These are phyloP conservation scores for Talaromyces piceae DNA, from an alignment of 2,329 filamentous ascomycete species.

Conservation along the genomic window DNA sequence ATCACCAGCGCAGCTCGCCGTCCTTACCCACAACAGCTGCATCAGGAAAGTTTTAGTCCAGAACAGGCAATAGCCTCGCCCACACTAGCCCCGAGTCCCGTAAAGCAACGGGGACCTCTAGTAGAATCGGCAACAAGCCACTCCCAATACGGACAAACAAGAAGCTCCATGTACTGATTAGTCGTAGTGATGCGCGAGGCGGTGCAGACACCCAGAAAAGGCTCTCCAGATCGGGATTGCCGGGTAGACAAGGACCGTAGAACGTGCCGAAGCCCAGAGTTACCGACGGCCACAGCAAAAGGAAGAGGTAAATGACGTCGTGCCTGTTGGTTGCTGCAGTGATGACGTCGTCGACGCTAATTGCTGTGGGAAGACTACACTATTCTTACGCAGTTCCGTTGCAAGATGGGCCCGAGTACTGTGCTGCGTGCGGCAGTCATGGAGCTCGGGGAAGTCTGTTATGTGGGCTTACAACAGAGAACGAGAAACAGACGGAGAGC, in stretches of 20 bases:
- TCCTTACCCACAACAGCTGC: neutral
- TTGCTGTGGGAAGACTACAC: neutral
- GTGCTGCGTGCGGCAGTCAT: no score
- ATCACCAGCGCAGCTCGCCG: neutral
- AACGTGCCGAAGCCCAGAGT: neutral
- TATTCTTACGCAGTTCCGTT: neutral
- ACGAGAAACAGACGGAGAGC: no score
- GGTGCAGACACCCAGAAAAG: neutral
- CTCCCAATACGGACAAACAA: no score
- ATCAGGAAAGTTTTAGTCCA: neutral
- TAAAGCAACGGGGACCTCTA: no score
- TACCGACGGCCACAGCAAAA: neutral
- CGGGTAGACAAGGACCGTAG: no score
- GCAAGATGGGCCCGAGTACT: no score
- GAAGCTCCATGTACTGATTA: no score
- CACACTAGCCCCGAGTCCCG: no score
- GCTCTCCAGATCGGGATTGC: neutral
- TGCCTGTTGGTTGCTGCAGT: conserved; percentile 1
- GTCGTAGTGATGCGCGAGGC: no score
- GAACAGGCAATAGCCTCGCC: neutral
- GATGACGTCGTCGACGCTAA: neutral
- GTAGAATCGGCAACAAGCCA: no score
- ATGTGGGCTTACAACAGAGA: no score
- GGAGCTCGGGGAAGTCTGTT: no score
- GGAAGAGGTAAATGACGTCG: neutral